Evolutionary conservation across 306 rosid species (phyloP).

Genomic region (Glycine soja): DNA sequence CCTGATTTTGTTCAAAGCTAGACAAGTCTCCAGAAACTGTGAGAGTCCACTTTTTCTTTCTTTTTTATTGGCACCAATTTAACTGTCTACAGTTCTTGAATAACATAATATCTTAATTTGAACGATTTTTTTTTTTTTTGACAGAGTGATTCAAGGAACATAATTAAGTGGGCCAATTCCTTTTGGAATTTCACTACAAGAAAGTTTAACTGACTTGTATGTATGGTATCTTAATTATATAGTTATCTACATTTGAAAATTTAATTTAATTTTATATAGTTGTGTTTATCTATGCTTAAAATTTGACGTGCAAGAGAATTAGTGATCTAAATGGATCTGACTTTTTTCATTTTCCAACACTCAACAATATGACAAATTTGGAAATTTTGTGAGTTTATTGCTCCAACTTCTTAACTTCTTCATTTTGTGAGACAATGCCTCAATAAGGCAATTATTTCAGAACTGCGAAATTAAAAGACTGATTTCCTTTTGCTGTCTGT

Average conservation of each 20-base stretch:
- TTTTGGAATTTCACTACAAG: conserved; percentile 31
- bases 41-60: background rate
- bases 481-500: conserved; percentile 1
- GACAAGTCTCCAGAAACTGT: conserved; percentile 62
- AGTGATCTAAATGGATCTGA: background rate
- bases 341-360: conserved; percentile 52
- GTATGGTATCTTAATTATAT: conserved; percentile 43
- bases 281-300: conserved; percentile 14
- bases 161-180: conserved; percentile 76
- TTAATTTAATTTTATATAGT: background rate
- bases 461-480: conserved; percentile 36
- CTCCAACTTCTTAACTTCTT: background rate
- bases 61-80: background rate
- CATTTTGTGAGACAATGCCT: background rate
- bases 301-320: conserved; percentile 64
- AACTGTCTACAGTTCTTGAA: background rate
- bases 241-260: background rate
- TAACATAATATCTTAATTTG: background rate
- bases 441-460: conserved; percentile 38
- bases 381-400: conserved; percentile 55
- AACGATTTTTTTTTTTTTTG: background rate
- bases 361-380: conserved; percentile 48
- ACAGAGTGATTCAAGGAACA: conserved; percentile 63
- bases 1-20: conserved; percentile 66
- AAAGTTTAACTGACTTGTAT: conserved; percentile 57